Evolutionary conservation across 305 asterid genomes (phyloP), one percentile per base, ranked within the genome.

Genomic region (Solanum hybrid): DNA sequence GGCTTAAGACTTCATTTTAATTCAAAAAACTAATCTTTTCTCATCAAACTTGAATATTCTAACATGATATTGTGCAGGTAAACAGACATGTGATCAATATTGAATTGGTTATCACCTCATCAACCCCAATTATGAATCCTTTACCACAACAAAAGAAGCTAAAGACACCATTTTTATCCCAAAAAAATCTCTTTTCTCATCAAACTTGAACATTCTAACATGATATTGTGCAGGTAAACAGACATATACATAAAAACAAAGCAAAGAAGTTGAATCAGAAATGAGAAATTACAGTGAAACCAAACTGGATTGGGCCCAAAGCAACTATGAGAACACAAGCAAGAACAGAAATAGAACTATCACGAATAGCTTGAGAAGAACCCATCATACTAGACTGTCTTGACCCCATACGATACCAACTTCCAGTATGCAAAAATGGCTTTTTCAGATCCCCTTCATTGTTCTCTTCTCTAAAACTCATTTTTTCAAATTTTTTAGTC

Each of bases 291-390:
- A 96, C 99, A 89, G 99, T 97, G 96, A 97, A 97, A 72, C 99
- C 99, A 89, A 97, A 96, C 95, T 97, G 99, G 89, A 97, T 95
- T 26, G 99, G 99, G 72, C 99, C 99, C 93, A 97, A 92, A 85
- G 99, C 99, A 90, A 97, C 98, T 77, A 96, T 97, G 95, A 96
- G 84, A 64, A 97, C 99, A 91, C 99, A 96, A 88, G 99, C 99
- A 90, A 97, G 89, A 22, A 97, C 99, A 7, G 96, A 97, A 79
- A 97, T 91, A n/a, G 99, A 96, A 86, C 94, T 93, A 42, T 97
- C 99, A 89, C 98, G 92, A 12, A 97, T 96, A 51, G 90, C 96
- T 93, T 95, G 98, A 87, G 99, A 84, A 37, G 99, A 95, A 5
- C 96, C 92, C 97, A 94, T 93, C 95, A 93, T 82, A 87, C 99